Percentiles rank a stretch among this genome's conserved stretches.
Conservation (phyloP, 345 rosid genomes). For the Salix udensis region DNA sequence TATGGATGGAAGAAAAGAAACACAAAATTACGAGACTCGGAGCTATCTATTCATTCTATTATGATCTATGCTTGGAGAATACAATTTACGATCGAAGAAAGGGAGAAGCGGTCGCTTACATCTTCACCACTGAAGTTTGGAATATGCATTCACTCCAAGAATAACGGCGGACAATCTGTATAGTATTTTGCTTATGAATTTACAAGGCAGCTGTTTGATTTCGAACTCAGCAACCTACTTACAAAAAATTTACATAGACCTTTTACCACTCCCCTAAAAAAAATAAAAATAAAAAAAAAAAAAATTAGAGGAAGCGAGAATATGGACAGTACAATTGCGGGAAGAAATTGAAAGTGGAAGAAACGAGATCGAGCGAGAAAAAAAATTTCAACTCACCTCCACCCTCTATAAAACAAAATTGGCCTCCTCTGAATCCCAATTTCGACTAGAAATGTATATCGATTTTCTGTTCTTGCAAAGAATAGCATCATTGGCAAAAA, state of each 20-base stretch:
- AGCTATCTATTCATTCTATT: no score
- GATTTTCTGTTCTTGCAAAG: conserved; percentile 3
- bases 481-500: not conserved
- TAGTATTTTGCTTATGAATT: conserved; percentile 18
- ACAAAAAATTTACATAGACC: conserved; percentile 35
- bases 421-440: conserved; percentile 9
- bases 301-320: conserved; percentile 3
- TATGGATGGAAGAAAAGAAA: no score
- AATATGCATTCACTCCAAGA: conserved; percentile 15
- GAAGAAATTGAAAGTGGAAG: not conserved
- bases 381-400: conserved; percentile 13
- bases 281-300: not conserved
- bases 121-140: not conserved
- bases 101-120: no score
- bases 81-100: no score
- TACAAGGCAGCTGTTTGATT: conserved; percentile 33
- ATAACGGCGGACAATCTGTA: conserved; percentile 13
- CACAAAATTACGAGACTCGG: no score
- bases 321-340: not conserved
- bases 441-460: conserved; percentile 7
- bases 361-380: conserved; percentile 5
- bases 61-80: no score
- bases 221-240: conserved; percentile 25
- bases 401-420: not conserved
- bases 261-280: conserved; percentile 11